Percentiles rank a stretch among this genome's conserved stretches.
These are phyloP conservation scores for Boletus albobrunnescens DNA, from an alignment of 1,284 basidiomycete genomes.

Conservation along the genomic window DNA sequence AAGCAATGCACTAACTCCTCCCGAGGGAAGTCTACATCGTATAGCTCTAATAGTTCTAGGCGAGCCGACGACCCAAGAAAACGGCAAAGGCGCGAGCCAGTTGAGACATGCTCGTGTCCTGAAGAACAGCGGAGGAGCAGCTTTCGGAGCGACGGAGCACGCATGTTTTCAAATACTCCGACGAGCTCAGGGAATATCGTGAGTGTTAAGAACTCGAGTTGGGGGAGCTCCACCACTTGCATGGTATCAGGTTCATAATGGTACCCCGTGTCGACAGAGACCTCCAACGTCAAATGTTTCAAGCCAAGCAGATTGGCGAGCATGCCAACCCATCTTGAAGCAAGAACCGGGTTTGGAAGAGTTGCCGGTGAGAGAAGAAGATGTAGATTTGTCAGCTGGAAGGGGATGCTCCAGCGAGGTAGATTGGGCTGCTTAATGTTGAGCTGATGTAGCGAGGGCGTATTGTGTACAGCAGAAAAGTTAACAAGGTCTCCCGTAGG, in stretches of 20 bases:
- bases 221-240: conserved; percentile 35
- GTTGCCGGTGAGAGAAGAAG: conserved; percentile 16
- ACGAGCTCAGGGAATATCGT: conserved; percentile 43
- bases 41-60: conserved; percentile 50
- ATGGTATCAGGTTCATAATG: conserved; percentile 33
- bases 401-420: conserved; percentile 23
- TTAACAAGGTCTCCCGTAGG: conserved; percentile 17
- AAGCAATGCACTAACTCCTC: conserved; percentile 43
- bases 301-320: conserved; percentile 37
- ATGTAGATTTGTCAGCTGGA: conserved; percentile 19
- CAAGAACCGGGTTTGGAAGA: conserved; percentile 12
- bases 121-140: conserved; percentile 43
- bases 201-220: conserved; percentile 41
- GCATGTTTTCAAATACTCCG: conserved; percentile 41
- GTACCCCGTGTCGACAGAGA: conserved; percentile 37
- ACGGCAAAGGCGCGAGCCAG: conserved; percentile 36
- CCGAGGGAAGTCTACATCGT: conserved; percentile 49
- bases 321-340: conserved; percentile 30
- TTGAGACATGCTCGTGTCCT: conserved; percentile 28
- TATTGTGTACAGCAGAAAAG: conserved; percentile 23
- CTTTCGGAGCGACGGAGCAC: conserved; percentile 39
- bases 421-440: conserved; percentile 23
- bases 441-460: conserved; percentile 20
- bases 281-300: conserved; percentile 39
- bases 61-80: conserved; percentile 45